A percentile compares a stretch with the other conserved stretches of the same genome.
Conservation (phyloP, 208 protist genomes). For the Leishmania turanica region DNA sequence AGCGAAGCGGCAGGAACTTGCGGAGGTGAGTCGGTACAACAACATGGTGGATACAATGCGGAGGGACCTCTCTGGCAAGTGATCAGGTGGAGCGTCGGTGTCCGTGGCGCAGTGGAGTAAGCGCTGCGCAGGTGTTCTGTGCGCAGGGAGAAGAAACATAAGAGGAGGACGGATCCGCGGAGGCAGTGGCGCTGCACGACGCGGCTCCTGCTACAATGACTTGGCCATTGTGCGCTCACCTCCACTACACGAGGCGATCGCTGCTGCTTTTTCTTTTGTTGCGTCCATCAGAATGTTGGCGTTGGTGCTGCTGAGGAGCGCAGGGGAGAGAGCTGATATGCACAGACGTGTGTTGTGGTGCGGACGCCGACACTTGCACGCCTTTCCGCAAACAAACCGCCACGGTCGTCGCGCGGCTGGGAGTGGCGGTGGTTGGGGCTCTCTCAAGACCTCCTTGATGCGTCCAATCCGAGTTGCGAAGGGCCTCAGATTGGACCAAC, state of each 20-base stretch:
- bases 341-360: neutral
- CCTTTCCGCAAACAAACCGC: neutral
- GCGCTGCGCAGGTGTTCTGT: neutral
- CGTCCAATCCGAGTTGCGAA: neutral
- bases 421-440: neutral
- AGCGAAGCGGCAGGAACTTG: constrained; percentile 77
- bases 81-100: neutral
- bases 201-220: neutral
- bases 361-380: neutral
- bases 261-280: neutral
- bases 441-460: neutral
- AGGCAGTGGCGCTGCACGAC: neutral
- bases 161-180: neutral
- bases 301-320: neutral
- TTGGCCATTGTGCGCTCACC: neutral
- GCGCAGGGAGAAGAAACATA: neutral
- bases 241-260: neutral
- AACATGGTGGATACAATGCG: constrained; percentile 78
- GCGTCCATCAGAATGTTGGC: neutral
- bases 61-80: constrained; percentile 45
- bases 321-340: neutral
- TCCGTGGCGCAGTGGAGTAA: neutral
- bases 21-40: constrained; percentile 80
- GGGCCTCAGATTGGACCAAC: neutral
- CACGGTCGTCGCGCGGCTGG: neutral